phyloP scores from a whole-genome alignment of 768 basidiomycete genomes.

The Termitomyces sp. region DNA sequence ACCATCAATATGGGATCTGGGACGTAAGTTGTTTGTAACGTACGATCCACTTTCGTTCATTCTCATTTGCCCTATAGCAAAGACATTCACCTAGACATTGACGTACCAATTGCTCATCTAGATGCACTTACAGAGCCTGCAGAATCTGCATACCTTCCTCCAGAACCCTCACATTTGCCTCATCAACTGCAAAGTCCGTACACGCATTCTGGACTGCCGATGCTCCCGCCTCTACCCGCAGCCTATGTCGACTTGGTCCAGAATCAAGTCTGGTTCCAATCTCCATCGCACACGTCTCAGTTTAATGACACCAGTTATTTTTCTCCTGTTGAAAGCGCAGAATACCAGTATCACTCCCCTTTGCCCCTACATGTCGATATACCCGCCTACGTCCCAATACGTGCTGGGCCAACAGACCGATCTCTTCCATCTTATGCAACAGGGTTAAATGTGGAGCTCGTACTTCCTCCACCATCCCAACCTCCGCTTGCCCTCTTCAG shows the following conservation, averaged over 20 bases:
- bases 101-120: constrained; percentile 64
- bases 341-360: constrained; percentile 33
- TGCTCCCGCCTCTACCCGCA: constrained; percentile 34
- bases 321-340: constrained; percentile 19
- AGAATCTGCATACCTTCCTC: constrained; percentile 18
- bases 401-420: constrained; percentile 9
- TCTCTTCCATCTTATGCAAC: constrained; percentile 14
- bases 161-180: constrained; percentile 20
- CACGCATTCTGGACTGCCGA: constrained; percentile 31
- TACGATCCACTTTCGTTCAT: background rate
- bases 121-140: constrained; percentile 37
- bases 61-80: constrained; percentile 44
- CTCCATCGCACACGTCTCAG: constrained; percentile 25
- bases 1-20: constrained; percentile 70
- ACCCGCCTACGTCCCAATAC: constrained; percentile 11
- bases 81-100: constrained; percentile 63
- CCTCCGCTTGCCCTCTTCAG: constrained; percentile 5
- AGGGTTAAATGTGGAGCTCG: constrained; percentile 17
- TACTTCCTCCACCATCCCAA: constrained; percentile 15
- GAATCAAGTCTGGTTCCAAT: constrained; percentile 50
- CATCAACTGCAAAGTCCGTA: constrained; percentile 28
- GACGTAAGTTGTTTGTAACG: constrained; percentile 41
- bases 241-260: constrained; percentile 38
- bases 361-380: constrained; percentile 20
- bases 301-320: constrained; percentile 26